Conservation (phyloP, 1,139 yeast genomes). For the Sugiyamaella castrensis region DNA sequence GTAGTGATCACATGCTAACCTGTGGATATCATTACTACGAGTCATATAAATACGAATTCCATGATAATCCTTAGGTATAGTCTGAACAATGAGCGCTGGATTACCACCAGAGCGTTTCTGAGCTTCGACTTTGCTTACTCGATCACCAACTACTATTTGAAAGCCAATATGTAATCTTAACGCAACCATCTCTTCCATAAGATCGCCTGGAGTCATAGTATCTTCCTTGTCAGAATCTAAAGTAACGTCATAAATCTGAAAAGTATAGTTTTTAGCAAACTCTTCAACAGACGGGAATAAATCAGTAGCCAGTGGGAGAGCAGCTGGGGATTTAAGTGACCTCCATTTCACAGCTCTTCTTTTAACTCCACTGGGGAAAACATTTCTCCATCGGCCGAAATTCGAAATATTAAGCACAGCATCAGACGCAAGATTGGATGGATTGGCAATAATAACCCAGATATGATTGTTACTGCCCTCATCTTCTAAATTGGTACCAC, state of each 20-base stretch:
- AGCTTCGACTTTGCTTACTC: slow-evolving; percentile 62
- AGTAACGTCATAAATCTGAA: slow-evolving; percentile 62
- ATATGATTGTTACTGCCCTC: slow-evolving; percentile 25
- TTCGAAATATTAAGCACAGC: slow-evolving; percentile 30
- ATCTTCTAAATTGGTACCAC: background rate
- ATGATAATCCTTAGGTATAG: slow-evolving; percentile 43
- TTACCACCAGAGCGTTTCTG: slow-evolving; percentile 60
- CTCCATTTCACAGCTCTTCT: slow-evolving; percentile 82
- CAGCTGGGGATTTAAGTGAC: slow-evolving; percentile 89
- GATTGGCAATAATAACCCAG: slow-evolving; percentile 34
- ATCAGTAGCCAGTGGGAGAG: slow-evolving; percentile 76
- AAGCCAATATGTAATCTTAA: slow-evolving; percentile 81
- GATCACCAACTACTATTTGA: slow-evolving; percentile 76
- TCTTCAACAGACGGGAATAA: slow-evolving; percentile 70
- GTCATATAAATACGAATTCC: slow-evolving; percentile 71
- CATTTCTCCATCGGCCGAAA: slow-evolving; percentile 83
- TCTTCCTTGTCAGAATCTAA: slow-evolving; percentile 54
- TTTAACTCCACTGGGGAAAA: slow-evolving; percentile 67
- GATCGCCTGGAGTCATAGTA: slow-evolving; percentile 53
- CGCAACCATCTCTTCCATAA: slow-evolving; percentile 85
- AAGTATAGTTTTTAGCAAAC: slow-evolving; percentile 45
- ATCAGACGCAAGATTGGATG: slow-evolving; percentile 29
- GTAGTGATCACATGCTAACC: slow-evolving; percentile 68
- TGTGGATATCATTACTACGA: slow-evolving; percentile 78
- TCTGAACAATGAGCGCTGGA: slow-evolving; percentile 40